phyloP scores from a whole-genome alignment of 1,139 yeast species.

The Magnusiomyces ingens region DNA sequence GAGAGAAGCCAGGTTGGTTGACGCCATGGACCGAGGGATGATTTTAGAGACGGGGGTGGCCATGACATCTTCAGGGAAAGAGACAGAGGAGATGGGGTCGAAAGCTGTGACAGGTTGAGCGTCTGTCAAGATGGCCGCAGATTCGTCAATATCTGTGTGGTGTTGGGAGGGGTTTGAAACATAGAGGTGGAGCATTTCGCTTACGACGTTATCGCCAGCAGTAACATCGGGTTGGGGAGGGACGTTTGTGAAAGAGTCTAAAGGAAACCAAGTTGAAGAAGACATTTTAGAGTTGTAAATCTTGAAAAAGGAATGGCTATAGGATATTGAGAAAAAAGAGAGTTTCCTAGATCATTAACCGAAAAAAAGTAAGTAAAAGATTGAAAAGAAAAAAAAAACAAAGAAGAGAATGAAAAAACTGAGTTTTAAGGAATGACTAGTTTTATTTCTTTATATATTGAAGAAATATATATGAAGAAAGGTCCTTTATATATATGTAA shows the following conservation, averaged over 20 bases:
- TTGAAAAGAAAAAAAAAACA: not conserved
- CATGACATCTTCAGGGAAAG: slow-evolving; percentile 8
- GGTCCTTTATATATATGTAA: not conserved
- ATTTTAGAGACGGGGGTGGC: slow-evolving; percentile 15
- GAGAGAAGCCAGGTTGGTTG: slow-evolving; percentile 10
- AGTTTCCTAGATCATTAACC: not conserved
- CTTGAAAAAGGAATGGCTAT: not conserved
- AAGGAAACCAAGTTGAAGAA: not conserved
- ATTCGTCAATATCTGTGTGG: not conserved
- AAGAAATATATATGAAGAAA: not conserved
- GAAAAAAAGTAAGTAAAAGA: slow-evolving; percentile 6
- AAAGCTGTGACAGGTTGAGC: not conserved
- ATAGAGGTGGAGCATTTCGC: slow-evolving; percentile 14
- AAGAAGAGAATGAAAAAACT: not conserved
- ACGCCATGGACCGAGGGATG: slow-evolving; percentile 11
- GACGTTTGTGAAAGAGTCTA: not conserved
- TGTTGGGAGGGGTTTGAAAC: slow-evolving; percentile 1
- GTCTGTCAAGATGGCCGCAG: not conserved
- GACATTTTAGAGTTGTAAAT: slow-evolving; percentile 1
- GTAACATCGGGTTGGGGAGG: slow-evolving; percentile 8
- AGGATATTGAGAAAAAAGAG: not conserved
- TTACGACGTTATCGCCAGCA: slow-evolving; percentile 9
- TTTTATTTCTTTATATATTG: not conserved
- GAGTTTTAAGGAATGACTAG: not conserved
- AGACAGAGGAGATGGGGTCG: slow-evolving; percentile 1